Conservation (phyloP, 768 basidiomycete species). For the Kwoniella pini region DNA sequence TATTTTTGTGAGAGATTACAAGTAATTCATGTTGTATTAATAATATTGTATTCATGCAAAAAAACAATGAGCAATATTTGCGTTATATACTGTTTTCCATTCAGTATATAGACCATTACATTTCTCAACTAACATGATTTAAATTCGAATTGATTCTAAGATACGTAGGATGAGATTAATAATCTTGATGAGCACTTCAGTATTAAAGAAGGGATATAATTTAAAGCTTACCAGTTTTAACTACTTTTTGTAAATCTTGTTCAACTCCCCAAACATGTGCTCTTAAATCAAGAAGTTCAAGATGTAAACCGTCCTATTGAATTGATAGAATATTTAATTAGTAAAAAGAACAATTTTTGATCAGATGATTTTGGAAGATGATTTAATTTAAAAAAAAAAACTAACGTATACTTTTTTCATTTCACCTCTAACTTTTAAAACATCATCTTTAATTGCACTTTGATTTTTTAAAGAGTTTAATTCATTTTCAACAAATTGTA, state of each 20-base stretch:
- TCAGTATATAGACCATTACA: too few species aligned
- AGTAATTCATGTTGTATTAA: too few species aligned
- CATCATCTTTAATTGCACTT: constrained; percentile 76
- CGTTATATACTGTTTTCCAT: too few species aligned
- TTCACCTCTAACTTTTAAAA: constrained; percentile 72
- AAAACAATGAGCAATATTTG: too few species aligned
- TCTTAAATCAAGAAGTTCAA: constrained; percentile 52
- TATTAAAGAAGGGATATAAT: too few species aligned
- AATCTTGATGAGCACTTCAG: too few species aligned
- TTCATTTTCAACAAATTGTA: constrained; percentile 84
- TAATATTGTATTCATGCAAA: too few species aligned
- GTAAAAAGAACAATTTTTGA: not conserved
- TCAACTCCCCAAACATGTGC: constrained; percentile 56
- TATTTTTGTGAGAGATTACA: too few species aligned
- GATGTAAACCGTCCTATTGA: constrained; percentile 51
- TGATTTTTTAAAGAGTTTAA: constrained; percentile 69
- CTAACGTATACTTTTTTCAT: constrained; percentile 74
- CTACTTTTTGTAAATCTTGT: constrained; percentile 50
- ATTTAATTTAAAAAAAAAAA: not conserved
- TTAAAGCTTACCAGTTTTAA: constrained; percentile 38
- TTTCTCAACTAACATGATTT: too few species aligned
- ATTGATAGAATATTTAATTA: not conserved
- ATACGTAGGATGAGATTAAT: too few species aligned
- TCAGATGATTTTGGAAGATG: not conserved
- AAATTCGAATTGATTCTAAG: constrained; percentile 21